Evolutionary conservation across 176 grass and related monocot genomes (phyloP).

Genomic region (Tuctoria greenei): DNA sequence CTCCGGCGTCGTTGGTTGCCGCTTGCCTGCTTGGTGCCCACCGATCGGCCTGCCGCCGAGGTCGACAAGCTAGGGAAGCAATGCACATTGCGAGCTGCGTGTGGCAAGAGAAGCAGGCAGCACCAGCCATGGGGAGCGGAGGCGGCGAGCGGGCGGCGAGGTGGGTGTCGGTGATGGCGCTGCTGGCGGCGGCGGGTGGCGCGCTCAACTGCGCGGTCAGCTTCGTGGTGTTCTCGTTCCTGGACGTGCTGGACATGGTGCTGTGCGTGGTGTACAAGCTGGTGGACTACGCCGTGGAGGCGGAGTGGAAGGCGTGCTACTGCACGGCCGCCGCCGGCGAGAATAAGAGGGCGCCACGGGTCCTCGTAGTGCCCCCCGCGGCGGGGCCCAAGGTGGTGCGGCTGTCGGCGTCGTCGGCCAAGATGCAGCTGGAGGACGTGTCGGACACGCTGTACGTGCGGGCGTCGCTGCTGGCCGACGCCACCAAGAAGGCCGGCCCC

Average conservation of each 20-base stretch:
- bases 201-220: slow-evolving; percentile 66
- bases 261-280: slow-evolving; percentile 93
- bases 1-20: no score
- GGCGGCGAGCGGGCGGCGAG: background rate
- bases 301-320: slow-evolving; percentile 96
- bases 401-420: slow-evolving; percentile 41
- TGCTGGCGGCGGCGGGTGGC: slow-evolving; percentile 27
- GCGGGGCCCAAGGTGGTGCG: slow-evolving; percentile 68
- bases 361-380: background rate
- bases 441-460: slow-evolving; percentile 93
- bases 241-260: slow-evolving; percentile 82
- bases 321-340: slow-evolving; percentile 38
- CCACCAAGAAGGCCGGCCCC: slow-evolving; percentile 45
- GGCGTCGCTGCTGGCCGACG: slow-evolving; percentile 57
- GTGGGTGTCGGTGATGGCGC: background rate
- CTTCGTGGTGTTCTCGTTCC: slow-evolving; percentile 83
- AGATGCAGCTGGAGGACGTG: slow-evolving; percentile 93
- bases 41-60: no score
- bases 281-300: slow-evolving; percentile 77
- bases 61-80: slow-evolving; percentile 8
- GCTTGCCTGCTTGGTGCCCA: no score
- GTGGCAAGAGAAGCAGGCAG: slow-evolving; percentile 37
- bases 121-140: slow-evolving; percentile 8
- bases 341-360: no score
- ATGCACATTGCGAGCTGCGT: slow-evolving; percentile 52